Percentiles rank a stretch among this genome's conserved stretches.
Evolutionary conservation across 805 yeast genomes (phyloP).

Genomic region (Cyberlindnera meyerae): DNA sequence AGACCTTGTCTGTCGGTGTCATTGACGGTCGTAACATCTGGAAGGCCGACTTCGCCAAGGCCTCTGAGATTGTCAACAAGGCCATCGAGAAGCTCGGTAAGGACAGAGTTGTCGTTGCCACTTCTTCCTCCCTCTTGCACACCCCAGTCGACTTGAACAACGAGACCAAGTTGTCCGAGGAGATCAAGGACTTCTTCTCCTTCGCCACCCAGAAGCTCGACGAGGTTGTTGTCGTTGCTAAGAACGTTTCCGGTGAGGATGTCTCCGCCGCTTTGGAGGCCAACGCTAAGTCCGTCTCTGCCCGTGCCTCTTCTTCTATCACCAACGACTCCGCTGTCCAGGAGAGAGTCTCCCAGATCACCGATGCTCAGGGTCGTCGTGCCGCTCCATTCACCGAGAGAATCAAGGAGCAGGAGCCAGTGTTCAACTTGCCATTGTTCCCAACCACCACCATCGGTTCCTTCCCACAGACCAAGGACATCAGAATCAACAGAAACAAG

Average conservation of each 20-base stretch:
- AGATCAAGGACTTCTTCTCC: slow-evolving; percentile 96
- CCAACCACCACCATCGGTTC: slow-evolving; percentile 99
- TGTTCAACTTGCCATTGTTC: slow-evolving; percentile 94
- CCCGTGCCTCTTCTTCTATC: slow-evolving; percentile 81
- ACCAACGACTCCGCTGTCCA: slow-evolving; percentile 91
- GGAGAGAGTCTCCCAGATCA: slow-evolving; percentile 74
- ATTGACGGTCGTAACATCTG: slow-evolving; percentile 99
- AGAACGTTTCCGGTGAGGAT: slow-evolving; percentile 77
- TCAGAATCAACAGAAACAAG: slow-evolving; percentile 97
- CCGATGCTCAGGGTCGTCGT: slow-evolving; percentile 77
- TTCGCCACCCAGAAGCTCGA: slow-evolving; percentile 94
- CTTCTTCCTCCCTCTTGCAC: slow-evolving; percentile 96
- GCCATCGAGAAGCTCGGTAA: slow-evolving; percentile 83
- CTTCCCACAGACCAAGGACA: slow-evolving; percentile 99
- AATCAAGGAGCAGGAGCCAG: slow-evolving; percentile 78
- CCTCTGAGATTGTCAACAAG: slow-evolving; percentile 73
- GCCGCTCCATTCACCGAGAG: slow-evolving; percentile 81
- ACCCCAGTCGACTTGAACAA: slow-evolving; percentile 94
- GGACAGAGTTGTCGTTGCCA: slow-evolving; percentile 82
- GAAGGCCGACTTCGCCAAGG: slow-evolving; percentile 92
- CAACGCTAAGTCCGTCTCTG: slow-evolving; percentile 78
- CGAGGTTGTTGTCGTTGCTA: slow-evolving; percentile 89
- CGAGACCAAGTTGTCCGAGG: slow-evolving; percentile 87
- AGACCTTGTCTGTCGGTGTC: slow-evolving; percentile 91
- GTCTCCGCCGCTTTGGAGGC: slow-evolving; percentile 76